These are phyloP conservation scores for Rhododendron henanense DNA, from an alignment of 148 eudicot species.

Conservation along the genomic window DNA sequence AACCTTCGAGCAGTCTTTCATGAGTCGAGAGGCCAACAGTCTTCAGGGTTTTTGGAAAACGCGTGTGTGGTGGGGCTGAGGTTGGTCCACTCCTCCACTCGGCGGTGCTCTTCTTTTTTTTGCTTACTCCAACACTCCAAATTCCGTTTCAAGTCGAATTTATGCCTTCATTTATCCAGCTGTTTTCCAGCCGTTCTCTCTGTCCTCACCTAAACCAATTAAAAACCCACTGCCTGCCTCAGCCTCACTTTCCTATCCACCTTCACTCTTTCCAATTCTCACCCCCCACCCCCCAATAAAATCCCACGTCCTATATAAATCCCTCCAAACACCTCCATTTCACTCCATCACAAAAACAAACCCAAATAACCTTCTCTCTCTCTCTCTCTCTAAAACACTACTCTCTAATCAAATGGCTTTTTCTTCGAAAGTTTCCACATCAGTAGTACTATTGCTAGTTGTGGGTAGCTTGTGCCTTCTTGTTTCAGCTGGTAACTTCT, in stretches of 20 bases:
- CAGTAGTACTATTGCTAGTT: no score
- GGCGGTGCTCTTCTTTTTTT: neutral
- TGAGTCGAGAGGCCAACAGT: no score
- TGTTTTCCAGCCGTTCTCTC: neutral
- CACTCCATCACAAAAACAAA: neutral
- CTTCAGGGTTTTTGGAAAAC: neutral
- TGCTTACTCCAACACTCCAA: neutral
- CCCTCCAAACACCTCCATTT: neutral
- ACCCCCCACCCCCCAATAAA: no score
- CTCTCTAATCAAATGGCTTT: no score
- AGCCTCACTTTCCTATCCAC: neutral
- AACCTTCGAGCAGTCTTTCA: no score
- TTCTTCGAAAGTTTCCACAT: no score
- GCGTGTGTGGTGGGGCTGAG: neutral
- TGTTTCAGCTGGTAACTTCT: no score
- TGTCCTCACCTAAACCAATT: neutral
- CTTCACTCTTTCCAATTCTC: neutral
- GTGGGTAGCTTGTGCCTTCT: no score
- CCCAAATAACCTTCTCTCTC: neutral
- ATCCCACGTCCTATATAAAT: neutral
- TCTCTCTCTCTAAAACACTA: no score
- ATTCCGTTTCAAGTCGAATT: neutral
- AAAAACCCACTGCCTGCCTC: neutral
- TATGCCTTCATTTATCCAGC: neutral
- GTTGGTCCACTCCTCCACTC: neutral